Percentiles rank a stretch among this genome's conserved stretches.
Conservation (phyloP, 768 basidiomycete genomes). For the Leccinum ochraceum region DNA sequence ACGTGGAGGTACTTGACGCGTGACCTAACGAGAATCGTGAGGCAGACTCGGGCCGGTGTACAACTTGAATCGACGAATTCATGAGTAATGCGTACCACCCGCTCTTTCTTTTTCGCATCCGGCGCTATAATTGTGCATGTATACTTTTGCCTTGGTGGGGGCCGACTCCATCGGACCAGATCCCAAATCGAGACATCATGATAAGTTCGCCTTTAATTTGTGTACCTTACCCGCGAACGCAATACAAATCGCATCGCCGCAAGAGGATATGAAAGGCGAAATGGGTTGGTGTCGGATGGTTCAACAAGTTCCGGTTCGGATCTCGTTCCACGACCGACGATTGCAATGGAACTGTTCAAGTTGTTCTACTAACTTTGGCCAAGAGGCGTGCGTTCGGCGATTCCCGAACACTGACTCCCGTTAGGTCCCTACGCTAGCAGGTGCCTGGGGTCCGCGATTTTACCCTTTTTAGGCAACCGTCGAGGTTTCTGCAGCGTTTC, state of each 20-base stretch:
- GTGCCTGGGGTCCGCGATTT: no score
- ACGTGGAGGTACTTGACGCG: neutral
- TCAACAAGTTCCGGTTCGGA: neutral
- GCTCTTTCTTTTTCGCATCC: neutral
- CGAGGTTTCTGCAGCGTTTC: no score
- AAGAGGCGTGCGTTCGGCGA: no score
- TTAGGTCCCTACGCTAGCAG: no score
- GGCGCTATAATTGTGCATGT: neutral
- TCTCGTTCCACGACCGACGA: neutral
- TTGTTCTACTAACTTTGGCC: no score
- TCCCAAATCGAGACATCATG: neutral
- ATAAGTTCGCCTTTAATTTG: neutral
- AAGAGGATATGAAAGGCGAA: neutral
- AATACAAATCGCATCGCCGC: neutral
- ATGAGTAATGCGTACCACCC: neutral
- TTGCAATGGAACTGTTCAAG: neutral
- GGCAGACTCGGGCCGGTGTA: neutral
- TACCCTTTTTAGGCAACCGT: no score
- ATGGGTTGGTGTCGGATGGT: neutral
- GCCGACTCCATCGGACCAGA: neutral
- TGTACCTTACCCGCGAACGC: neutral
- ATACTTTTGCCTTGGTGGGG: neutral
- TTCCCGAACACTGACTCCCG: no score
- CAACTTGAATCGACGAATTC: neutral
- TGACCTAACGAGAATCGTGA: slow-evolving; percentile 1